Evolutionary conservation across 106 monocot genomes (phyloP).

Genomic region (Cymbidium sinense): DNA sequence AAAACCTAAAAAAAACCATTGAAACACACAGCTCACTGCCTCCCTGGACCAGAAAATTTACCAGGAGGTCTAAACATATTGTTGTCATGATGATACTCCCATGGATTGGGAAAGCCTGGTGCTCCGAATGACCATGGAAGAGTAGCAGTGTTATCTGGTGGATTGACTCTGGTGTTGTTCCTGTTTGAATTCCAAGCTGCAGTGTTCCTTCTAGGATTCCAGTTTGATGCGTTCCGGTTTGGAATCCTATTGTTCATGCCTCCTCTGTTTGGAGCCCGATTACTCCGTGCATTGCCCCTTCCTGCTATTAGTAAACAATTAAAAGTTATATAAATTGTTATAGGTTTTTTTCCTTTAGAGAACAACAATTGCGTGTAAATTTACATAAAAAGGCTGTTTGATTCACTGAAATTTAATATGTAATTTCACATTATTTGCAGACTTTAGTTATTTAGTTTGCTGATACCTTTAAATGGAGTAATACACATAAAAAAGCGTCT

Average conservation of each 20-base stretch:
- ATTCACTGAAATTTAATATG: too few relatives aligned
- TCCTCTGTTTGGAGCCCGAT: not conserved
- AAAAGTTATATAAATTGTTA: too few relatives aligned
- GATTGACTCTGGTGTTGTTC: not conserved
- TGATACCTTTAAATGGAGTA: too few relatives aligned
- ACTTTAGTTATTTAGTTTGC: too few relatives aligned
- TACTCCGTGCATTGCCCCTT: too few relatives aligned
- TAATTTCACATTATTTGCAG: too few relatives aligned
- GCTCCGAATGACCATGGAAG: conserved; percentile 30
- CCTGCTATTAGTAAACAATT: not conserved
- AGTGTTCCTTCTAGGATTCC: not conserved
- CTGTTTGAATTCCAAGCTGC: not conserved
- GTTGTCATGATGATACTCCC: conserved; percentile 17
- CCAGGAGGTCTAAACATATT: not conserved
- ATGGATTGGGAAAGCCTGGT: conserved; percentile 20
- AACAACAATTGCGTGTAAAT: too few relatives aligned
- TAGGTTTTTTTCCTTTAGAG: too few relatives aligned
- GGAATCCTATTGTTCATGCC: not conserved
- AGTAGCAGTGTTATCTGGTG: not conserved
- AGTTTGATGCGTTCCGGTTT: not conserved
- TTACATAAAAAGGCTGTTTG: too few relatives aligned
- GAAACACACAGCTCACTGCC: not conserved
- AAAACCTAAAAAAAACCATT: too few relatives aligned
- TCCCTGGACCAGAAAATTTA: not conserved
- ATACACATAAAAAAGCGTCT: too few relatives aligned